A percentile compares a stretch with the other conserved stretches of the same genome.
Evolutionary conservation across 1,284 basidiomycete species (phyloP).

Genomic region (Grifola frondosa): DNA sequence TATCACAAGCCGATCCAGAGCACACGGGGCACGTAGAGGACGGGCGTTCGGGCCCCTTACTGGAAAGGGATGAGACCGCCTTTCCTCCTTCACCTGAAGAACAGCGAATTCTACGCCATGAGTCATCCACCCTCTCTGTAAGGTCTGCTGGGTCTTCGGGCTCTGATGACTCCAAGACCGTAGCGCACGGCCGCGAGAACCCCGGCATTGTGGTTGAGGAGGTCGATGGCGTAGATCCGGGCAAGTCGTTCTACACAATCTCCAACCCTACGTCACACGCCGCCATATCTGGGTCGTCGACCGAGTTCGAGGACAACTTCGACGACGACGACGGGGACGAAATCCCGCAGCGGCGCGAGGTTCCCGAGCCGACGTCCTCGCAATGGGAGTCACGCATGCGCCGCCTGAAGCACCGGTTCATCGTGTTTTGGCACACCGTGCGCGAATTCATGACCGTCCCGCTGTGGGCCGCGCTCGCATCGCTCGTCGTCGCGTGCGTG

Average conservation of each 20-base stretch:
- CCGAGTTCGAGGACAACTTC: constrained; percentile 33
- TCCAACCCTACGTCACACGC: constrained; percentile 48
- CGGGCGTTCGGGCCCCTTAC: constrained; percentile 23
- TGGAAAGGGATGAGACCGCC: constrained; percentile 27
- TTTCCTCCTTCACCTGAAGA: constrained; percentile 27
- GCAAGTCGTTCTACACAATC: constrained; percentile 56
- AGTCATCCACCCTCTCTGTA: constrained; percentile 14
- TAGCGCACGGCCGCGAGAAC: constrained; percentile 8
- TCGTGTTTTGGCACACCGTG: constrained; percentile 42
- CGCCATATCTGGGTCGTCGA: constrained; percentile 19
- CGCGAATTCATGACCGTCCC: constrained; percentile 87
- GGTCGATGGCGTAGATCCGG: constrained; percentile 10
- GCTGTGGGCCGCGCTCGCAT: constrained; percentile 77
- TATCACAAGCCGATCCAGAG: constrained; percentile 70
- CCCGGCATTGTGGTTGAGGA: constrained; percentile 20
- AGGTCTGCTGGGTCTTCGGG: too few relatives aligned
- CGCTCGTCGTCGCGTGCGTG: constrained; percentile 80
- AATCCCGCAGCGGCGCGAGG: constrained; percentile 21
- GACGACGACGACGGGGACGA: constrained; percentile 38
- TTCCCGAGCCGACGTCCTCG: constrained; percentile 32
- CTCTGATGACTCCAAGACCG: constrained; percentile 16
- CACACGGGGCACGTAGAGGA: constrained; percentile 14
- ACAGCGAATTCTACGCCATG: constrained; percentile 21
- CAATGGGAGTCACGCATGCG: constrained; percentile 34
- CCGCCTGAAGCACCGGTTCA: constrained; percentile 31